Evolutionary conservation across 108 stramenopile genomes (phyloP).

Genomic region (Cyclotella baltica): DNA sequence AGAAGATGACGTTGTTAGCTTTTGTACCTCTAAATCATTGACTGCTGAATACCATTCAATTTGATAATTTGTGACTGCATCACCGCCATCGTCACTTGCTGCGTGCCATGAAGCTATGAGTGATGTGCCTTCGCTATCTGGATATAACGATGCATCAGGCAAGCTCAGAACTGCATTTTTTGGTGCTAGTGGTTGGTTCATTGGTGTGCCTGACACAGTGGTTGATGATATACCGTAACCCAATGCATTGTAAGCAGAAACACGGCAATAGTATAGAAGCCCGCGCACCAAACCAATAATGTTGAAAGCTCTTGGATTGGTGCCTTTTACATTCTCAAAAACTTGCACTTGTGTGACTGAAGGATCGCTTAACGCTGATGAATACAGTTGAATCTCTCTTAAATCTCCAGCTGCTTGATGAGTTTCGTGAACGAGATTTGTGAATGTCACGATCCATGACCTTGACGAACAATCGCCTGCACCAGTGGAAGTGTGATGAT

Average conservation of each 20-base stretch:
- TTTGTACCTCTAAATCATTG: slow-evolving; percentile 72
- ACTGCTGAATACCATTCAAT: slow-evolving; percentile 67
- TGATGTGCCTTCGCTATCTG: slow-evolving; percentile 46
- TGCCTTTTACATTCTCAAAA: slow-evolving; percentile 65
- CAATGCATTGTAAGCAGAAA: slow-evolving; percentile 79
- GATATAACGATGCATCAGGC: slow-evolving; percentile 17
- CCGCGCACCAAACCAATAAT: slow-evolving; percentile 61
- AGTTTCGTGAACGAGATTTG: slow-evolving; percentile 70
- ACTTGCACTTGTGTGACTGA: slow-evolving; percentile 39
- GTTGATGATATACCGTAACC: slow-evolving; percentile 70
- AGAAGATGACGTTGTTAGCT: slow-evolving; percentile 71
- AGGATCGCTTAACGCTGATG: slow-evolving; percentile 36
- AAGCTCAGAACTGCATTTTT: slow-evolving; percentile 24
- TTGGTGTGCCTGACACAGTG: slow-evolving; percentile 50
- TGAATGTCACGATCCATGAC: slow-evolving; percentile 83
- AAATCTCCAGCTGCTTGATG: slow-evolving; percentile 84
- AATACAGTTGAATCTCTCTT: slow-evolving; percentile 51
- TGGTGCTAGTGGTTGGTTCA: slow-evolving; percentile 57
- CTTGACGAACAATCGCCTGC: slow-evolving; percentile 23
- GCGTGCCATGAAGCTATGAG: slow-evolving; percentile 59
- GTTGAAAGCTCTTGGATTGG: slow-evolving; percentile 57
- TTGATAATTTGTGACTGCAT: slow-evolving; percentile 50
- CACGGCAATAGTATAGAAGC: slow-evolving; percentile 69
- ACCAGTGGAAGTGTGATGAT: slow-evolving; percentile 48
- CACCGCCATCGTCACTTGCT: slow-evolving; percentile 48